A percentile compares a stretch with the other conserved stretches of the same genome.
phyloP scores from a whole-genome alignment of 208 protist genomes.

The Naegleria fowleri region DNA sequence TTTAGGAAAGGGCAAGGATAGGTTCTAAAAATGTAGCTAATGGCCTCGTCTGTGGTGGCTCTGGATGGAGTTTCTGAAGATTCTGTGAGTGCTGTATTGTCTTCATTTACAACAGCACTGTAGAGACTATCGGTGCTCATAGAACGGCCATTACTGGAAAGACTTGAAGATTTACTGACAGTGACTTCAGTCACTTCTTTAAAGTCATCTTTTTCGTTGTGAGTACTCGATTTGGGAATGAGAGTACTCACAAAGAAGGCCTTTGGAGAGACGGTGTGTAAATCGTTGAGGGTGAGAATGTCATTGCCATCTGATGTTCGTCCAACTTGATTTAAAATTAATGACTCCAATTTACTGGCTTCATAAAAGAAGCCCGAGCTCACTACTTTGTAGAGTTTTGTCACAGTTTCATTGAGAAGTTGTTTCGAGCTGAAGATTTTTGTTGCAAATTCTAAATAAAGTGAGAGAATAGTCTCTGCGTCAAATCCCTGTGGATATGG shows the following conservation, averaged over 20 bases:
- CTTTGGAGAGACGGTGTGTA: background rate
- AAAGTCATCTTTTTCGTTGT: background rate
- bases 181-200: too few species aligned
- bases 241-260: background rate
- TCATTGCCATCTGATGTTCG: background rate
- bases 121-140: too few species aligned
- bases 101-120: too few species aligned
- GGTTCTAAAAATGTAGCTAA: background rate
- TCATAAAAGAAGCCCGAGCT: background rate
- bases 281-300: background rate
- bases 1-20: background rate
- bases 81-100: too few species aligned
- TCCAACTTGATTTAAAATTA: background rate
- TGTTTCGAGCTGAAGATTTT: background rate
- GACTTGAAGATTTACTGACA: too few species aligned
- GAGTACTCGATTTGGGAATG: background rate
- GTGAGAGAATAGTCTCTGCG: background rate
- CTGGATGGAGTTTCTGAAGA: too few species aligned
- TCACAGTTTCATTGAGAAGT: background rate
- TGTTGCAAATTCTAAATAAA: background rate
- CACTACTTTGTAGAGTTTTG: background rate
- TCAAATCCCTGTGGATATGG: background rate
- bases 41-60: background rate
- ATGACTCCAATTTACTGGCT: background rate
- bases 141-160: too few species aligned